Evolutionary conservation across 1,284 basidiomycete species (phyloP), one percentile per base, ranked within the genome.

Genomic region (Stereum hirsutum): DNA sequence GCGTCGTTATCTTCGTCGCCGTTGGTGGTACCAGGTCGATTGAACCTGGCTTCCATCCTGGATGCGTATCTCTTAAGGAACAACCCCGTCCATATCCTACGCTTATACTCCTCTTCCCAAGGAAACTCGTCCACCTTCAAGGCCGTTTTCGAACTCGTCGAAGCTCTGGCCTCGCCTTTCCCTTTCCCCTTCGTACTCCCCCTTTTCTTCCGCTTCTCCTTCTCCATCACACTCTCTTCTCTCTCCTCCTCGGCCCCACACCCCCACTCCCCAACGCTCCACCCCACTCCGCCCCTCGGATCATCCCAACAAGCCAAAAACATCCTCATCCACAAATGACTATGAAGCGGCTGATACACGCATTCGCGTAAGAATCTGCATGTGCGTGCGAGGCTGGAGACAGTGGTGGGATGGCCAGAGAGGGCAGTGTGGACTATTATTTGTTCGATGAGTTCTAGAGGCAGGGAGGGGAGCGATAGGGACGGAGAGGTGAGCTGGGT

Each of bases 281-380:
- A n/a, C 1, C 33, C 25, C 11, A 17, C 49, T 1, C 59, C 51
- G 3, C 51, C 54, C 27, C 68, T 57, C 0, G 73, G 74, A 43
- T 77, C 69, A 45, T 77, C 74, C 50, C 74, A 78, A 1, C 58
- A 59, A 1, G 63, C 52, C 17, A 77, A 59, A 54, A 72, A 78
- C 33, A 77, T 57, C 43, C 68, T 62, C 21, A 74, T 59, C 75
- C 75, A 78, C 15, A 78, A 59, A 50, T 75, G 74, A 8, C 62
- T 57, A 50, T 75, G 70, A 0, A 56, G 41, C 1, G 65, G 55
- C 17, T 54, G 51, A 51, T 73, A 72, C 17, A 77, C 56, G 28
- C 75, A 57, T 5, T 54, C 51, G 39, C 54, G 52, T 41, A 72
- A 57, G 24, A 55, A 47, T 12, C 58, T 62, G 48, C 68, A 74